Evolutionary conservation across 2,329 filamentous ascomycete species (phyloP), one percentile per base, ranked within the genome.

Genomic region (Fusarium multiceps): DNA sequence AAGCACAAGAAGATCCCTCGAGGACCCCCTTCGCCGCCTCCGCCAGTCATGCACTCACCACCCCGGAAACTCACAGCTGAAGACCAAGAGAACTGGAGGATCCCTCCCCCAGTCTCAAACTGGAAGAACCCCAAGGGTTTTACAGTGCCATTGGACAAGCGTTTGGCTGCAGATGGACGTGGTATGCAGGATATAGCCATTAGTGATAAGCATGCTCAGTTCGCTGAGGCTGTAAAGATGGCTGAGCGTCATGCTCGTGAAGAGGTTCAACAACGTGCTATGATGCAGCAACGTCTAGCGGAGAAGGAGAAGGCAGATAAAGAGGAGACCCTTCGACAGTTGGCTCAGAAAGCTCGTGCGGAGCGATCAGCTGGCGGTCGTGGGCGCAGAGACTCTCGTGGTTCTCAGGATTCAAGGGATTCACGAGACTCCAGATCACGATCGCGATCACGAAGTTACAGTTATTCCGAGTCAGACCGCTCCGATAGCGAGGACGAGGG

Each of bases 91-190:
- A 93, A 93, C 63, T 99, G 96, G 96, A 94, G 91, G 76, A 98
- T 89, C 42, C 87, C 86, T 0, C 94, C 95, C 4, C 93, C 95
- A 0, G 91, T 99, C 3, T 97, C 93, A 21, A 98, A 98, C 80
- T 99, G 96, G 96, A 99, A 99, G 87, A 99, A 99, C 79, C 93
- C 95, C 2, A 98, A 98, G 83, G 96, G 96, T 75, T 99, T 97
- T 78, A 99, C 96, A 0, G 93, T 99, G 2, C 93, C 96, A 1
- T 81, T 99, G 54, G 96, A 99, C 80, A 99, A 99, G 84, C 91
- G 96, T 77, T 83, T 99, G 73, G 96, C 96, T 20, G 95, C 96
- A 11, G 95, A 98, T 79, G 96, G 96, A 14, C 88, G 96, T 75
- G 93, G 93, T 1, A 79, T 99, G 68, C 94, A 98, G 79, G 96